Percentiles rank a stretch among this genome's conserved stretches.
Evolutionary conservation across 768 basidiomycete species (phyloP).

Genomic region (Termitomyces sp.): DNA sequence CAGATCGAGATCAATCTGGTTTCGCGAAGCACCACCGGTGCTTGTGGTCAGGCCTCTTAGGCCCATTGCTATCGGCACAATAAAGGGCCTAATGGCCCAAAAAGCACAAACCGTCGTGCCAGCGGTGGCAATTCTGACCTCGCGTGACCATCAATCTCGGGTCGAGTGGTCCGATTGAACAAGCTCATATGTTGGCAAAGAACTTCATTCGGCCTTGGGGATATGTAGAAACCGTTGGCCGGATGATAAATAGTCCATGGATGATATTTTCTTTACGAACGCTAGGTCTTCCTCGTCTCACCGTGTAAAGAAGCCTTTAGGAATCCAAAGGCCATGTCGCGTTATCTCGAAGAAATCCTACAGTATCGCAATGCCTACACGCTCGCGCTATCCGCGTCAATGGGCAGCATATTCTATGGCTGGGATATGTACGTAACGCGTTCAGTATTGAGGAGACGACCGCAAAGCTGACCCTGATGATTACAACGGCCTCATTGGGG

Average conservation of each 20-base stretch:
- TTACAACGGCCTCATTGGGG: constrained; percentile 40
- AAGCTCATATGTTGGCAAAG: too few relatives aligned
- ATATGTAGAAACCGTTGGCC: too few relatives aligned
- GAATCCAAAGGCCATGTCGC: neutral
- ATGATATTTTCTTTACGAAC: neutral
- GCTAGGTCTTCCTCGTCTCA: neutral
- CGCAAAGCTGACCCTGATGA: too few relatives aligned
- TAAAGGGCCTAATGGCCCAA: too few relatives aligned
- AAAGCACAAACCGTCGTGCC: too few relatives aligned
- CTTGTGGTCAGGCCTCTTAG: too few relatives aligned
- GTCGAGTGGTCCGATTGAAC: neutral
- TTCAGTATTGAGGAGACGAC: neutral
- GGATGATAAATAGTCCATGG: neutral
- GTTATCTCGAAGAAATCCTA: neutral
- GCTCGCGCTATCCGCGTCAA: constrained; percentile 39
- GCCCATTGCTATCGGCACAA: too few relatives aligned
- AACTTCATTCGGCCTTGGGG: neutral
- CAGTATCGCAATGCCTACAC: constrained; percentile 42
- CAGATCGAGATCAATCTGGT: too few relatives aligned
- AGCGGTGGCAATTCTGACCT: too few relatives aligned
- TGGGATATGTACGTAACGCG: constrained; percentile 36
- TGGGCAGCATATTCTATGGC: constrained; percentile 47
- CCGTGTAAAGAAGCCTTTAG: too few relatives aligned
- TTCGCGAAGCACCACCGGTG: too few relatives aligned
- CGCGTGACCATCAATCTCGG: neutral